Percentiles rank a stretch among this genome's conserved stretches.
Evolutionary conservation across 2,329 filamentous ascomycete species (phyloP).

Genomic region (Alternaria ethzedia): DNA sequence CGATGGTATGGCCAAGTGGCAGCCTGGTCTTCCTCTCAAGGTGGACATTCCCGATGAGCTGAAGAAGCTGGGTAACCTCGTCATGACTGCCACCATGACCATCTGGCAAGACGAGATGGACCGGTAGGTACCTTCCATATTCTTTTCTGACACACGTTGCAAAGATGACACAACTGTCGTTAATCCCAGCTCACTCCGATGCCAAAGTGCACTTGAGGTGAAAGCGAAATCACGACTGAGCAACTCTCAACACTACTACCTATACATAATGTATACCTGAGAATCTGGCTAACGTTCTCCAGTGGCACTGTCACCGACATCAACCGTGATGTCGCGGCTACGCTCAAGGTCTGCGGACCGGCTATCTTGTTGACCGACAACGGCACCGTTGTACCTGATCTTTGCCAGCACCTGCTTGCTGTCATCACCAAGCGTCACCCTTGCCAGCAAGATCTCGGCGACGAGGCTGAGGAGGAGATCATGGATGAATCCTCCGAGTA

Average conservation of each 20-base stretch:
- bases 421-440: conserved; percentile 90
- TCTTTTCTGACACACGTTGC: conserved; percentile 17
- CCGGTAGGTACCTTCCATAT: conserved; percentile 70
- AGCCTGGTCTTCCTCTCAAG: conserved; percentile 83
- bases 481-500: conserved; percentile 85
- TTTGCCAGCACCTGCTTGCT: conserved; percentile 75
- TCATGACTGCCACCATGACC: conserved; percentile 82
- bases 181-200: conserved; percentile 99
- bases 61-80: conserved; percentile 82
- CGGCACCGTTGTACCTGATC: conserved; percentile 69
- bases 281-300: conserved; percentile 24
- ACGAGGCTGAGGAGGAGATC: conserved; percentile 72
- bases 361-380: conserved; percentile 77
- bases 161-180: conserved; percentile 83
- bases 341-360: conserved; percentile 88
- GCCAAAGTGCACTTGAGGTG: conserved; percentile 84
- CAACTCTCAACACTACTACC: conserved; percentile 52
- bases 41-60: conserved; percentile 80
- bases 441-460: conserved; percentile 89
- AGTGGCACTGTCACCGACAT: conserved; percentile 92
- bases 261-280: conserved; percentile 8
- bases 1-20: conserved; percentile 79
- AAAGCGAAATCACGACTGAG: conserved; percentile 73
- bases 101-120: conserved; percentile 92
- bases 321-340: conserved; percentile 89